Evolutionary conservation across 2,329 filamentous ascomycete species (phyloP).

Genomic region (Coniochaeta pulveracea): DNA sequence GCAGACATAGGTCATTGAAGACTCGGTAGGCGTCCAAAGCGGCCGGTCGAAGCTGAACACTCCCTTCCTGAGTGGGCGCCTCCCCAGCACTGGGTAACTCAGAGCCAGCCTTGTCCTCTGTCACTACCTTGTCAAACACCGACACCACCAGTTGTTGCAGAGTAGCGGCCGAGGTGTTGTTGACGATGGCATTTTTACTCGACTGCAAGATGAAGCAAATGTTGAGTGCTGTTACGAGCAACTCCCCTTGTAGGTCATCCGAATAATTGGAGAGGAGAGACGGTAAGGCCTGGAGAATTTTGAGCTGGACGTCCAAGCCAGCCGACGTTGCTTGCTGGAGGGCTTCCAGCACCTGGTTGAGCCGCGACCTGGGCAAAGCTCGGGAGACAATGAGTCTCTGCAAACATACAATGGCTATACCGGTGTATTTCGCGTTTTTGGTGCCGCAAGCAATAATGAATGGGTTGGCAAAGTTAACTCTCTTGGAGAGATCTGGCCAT

Average conservation of each 20-base stretch:
- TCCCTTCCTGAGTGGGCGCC: constrained; percentile 53
- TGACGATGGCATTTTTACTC: constrained; percentile 87
- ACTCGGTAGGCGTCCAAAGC: constrained; percentile 78
- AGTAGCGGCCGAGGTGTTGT: constrained; percentile 92
- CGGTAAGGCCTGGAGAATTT: constrained; percentile 86
- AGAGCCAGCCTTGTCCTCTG: constrained; percentile 55
- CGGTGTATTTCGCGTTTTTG: constrained; percentile 81
- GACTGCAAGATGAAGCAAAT: constrained; percentile 86
- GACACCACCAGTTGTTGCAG: constrained; percentile 87
- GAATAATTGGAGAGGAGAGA: constrained; percentile 86
- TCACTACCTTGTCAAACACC: constrained; percentile 82
- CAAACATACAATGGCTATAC: constrained; percentile 77
- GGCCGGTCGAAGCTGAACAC: constrained; percentile 58
- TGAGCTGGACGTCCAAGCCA: constrained; percentile 81
- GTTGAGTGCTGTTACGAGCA: constrained; percentile 73
- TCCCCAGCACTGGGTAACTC: constrained; percentile 52
- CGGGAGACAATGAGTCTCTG: constrained; percentile 77
- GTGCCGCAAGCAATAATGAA: constrained; percentile 90
- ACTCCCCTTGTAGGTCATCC: constrained; percentile 64
- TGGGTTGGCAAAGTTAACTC: constrained; percentile 76
- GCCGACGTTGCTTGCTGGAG: constrained; percentile 76
- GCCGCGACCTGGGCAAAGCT: constrained; percentile 65
- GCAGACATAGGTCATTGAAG: constrained; percentile 79
- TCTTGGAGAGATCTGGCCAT: constrained; percentile 64
- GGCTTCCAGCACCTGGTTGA: constrained; percentile 81